Evolutionary conservation across 768 basidiomycete genomes (phyloP).

Genomic region (Xerocomellus intermedius): DNA sequence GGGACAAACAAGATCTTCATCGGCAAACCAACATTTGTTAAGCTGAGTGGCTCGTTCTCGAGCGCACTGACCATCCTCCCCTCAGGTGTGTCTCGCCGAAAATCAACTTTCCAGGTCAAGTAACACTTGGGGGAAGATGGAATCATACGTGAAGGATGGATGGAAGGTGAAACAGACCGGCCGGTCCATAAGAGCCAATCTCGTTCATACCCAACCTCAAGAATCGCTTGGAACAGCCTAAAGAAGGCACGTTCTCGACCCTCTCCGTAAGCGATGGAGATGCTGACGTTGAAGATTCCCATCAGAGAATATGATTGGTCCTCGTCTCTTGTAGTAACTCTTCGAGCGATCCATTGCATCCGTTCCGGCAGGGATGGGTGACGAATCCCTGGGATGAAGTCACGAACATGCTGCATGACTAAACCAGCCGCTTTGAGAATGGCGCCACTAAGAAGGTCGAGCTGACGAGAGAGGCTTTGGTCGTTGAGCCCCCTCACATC

Average conservation of each 20-base stretch:
- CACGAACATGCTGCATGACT: background rate
- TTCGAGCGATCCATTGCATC: conserved; percentile 16
- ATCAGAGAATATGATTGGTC: conserved; percentile 19
- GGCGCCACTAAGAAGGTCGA: background rate
- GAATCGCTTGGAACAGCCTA: conserved; percentile 3
- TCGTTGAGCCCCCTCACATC: background rate
- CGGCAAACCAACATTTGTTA: no score
- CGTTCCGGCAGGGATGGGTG: background rate
- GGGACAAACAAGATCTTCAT: no score
- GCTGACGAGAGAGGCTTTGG: background rate
- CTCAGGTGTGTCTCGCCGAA: no score
- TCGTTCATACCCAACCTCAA: background rate
- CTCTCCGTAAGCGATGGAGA: conserved; percentile 20
- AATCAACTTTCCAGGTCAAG: no score
- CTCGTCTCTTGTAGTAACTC: conserved; percentile 17
- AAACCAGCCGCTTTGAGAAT: background rate
- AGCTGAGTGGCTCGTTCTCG: no score
- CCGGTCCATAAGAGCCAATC: no score
- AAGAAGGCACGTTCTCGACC: conserved; percentile 13
- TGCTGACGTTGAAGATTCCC: conserved; percentile 14
- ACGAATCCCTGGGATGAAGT: background rate
- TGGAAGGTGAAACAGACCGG: no score
- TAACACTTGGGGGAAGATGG: no score
- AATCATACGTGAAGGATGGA: no score
- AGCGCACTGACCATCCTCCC: no score